Evolutionary conservation across 805 yeast genomes (phyloP).

Genomic region (Brettanomyces nanus): DNA sequence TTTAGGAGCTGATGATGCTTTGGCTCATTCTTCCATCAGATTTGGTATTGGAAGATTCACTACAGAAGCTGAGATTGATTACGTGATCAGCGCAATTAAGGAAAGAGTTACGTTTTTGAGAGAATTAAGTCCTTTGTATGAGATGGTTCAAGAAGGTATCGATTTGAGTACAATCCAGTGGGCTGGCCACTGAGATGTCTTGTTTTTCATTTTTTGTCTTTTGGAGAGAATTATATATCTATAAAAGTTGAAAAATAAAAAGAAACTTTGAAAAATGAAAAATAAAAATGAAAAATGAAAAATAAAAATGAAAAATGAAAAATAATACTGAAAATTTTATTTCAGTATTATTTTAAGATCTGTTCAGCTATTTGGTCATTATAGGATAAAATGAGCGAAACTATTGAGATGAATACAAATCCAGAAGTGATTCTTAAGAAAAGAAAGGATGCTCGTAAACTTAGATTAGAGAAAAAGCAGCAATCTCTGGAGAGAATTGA

Average conservation of each 20-base stretch:
- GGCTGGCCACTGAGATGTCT: slow-evolving; percentile 92
- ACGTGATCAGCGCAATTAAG: slow-evolving; percentile 79
- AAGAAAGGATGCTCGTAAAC: slow-evolving; percentile 70
- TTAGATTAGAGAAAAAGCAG: slow-evolving; percentile 67
- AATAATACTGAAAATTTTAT: background rate
- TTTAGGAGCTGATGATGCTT: slow-evolving; percentile 93
- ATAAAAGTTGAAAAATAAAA: too few species aligned
- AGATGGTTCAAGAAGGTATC: slow-evolving; percentile 98
- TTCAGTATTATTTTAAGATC: too few species aligned
- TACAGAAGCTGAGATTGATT: slow-evolving; percentile 92
- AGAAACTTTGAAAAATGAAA: too few species aligned
- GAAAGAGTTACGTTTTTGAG: slow-evolving; percentile 88
- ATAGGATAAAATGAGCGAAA: background rate
- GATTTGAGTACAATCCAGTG: slow-evolving; percentile 91
- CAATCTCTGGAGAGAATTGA: slow-evolving; percentile 44
- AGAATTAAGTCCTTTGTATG: slow-evolving; percentile 94
- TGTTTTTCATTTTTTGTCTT: too few species aligned
- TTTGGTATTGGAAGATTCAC: slow-evolving; percentile 97
- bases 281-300: too few species aligned
- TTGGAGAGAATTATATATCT: too few species aligned
- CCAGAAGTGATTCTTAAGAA: slow-evolving; percentile 73
- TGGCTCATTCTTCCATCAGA: slow-evolving; percentile 97
- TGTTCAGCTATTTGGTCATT: too few species aligned
- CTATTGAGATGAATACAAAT: slow-evolving; percentile 30
- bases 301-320: background rate